phyloP scores from a whole-genome alignment of 192 early-diverging fungal genomes.

The Funneliformis mosseae region DNA sequence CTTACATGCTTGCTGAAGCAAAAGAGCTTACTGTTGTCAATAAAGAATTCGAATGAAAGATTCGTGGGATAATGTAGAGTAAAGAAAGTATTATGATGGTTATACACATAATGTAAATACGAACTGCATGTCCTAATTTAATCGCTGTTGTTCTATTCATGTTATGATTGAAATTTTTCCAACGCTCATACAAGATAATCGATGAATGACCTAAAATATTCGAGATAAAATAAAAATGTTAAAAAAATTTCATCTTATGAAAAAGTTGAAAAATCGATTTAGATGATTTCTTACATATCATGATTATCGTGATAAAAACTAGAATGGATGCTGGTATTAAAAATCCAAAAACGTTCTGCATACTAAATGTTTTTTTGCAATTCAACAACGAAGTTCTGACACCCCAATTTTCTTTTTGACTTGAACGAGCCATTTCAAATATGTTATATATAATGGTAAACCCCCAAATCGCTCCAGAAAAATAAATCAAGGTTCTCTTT shows the following conservation, averaged over 20 bases:
- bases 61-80: background rate
- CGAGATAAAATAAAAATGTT: background rate
- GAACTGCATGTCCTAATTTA: background rate
- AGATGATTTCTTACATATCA: background rate
- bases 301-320: background rate
- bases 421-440: background rate
- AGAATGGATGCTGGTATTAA: background rate
- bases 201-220: background rate
- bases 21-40: background rate
- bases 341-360: background rate
- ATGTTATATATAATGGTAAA: background rate
- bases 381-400: background rate
- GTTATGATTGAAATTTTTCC: background rate
- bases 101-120: background rate
- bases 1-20: background rate
- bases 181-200: background rate
- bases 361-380: background rate
- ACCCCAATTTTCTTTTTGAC: background rate
- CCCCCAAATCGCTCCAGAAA: background rate
- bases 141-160: conserved; percentile 1
- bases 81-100: background rate
- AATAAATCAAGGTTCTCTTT: background rate
- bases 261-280: background rate
- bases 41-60: background rate
- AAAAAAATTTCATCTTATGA: background rate